phyloP scores from a whole-genome alignment of 805 yeast species.

The Saccharomycopsis schoenii region DNA sequence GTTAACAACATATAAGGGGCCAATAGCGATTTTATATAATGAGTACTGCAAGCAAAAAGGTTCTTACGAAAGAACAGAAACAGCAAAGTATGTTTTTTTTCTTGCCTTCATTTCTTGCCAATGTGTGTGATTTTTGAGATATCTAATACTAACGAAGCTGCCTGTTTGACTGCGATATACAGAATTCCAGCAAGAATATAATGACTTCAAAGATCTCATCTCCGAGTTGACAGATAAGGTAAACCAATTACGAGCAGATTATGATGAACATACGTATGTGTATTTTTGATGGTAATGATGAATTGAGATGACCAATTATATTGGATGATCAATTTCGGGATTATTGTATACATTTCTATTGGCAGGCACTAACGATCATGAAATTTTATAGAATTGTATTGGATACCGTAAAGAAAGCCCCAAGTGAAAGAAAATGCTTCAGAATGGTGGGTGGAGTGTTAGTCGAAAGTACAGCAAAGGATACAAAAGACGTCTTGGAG shows the following conservation, averaged over 20 bases:
- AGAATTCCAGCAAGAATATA: slow-evolving; percentile 41
- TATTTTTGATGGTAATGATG: background rate
- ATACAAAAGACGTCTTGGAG: slow-evolving; percentile 54
- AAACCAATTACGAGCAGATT: slow-evolving; percentile 38
- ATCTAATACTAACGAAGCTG: background rate
- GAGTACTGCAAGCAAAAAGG: background rate
- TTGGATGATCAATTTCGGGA: too few relatives aligned
- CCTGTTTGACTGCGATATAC: background rate
- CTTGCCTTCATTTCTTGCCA: too few relatives aligned
- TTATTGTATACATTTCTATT: too few relatives aligned
- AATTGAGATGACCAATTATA: background rate
- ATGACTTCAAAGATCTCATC: slow-evolving; percentile 40
- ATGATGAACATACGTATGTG: slow-evolving; percentile 27
- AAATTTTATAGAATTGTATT: slow-evolving; percentile 37
- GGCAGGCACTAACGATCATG: background rate
- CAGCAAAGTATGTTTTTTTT: slow-evolving; percentile 11
- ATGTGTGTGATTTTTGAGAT: background rate
- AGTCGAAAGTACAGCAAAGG: slow-evolving; percentile 73
- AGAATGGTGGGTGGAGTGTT: slow-evolving; percentile 93
- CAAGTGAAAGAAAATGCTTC: slow-evolving; percentile 63
- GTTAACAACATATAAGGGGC: background rate
- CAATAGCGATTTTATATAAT: background rate
- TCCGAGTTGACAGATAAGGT: slow-evolving; percentile 37
- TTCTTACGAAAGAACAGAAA: slow-evolving; percentile 11
- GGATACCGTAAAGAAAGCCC: slow-evolving; percentile 42